A percentile compares a stretch with the other conserved stretches of the same genome.
phyloP scores from a whole-genome alignment of 495 filamentous ascomycete genomes.

The Penicillium robsamsonii region DNA sequence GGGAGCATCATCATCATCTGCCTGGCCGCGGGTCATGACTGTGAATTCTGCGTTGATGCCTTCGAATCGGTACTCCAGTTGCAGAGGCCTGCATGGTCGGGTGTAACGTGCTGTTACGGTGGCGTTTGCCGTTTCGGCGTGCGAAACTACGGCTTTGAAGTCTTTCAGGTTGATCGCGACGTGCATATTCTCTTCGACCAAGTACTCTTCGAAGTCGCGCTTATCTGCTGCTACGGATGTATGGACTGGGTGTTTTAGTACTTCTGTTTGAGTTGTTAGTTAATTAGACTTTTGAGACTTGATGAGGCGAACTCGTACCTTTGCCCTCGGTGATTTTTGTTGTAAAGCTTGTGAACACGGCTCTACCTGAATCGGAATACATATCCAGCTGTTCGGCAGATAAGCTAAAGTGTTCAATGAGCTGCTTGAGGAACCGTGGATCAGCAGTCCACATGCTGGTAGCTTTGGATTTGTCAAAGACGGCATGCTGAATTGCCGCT shows the following conservation, averaged over 20 bases:
- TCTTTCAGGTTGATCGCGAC: conserved; percentile 91
- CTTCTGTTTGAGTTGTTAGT: conserved; percentile 50
- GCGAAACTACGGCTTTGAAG: conserved; percentile 83
- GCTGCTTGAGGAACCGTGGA: conserved; percentile 71
- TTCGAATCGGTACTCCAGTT: conserved; percentile 70
- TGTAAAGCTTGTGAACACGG: conserved; percentile 89
- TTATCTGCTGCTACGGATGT: conserved; percentile 86
- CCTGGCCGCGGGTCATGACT: conserved; percentile 90
- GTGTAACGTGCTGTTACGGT: conserved; percentile 77
- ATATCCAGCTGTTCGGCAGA: conserved; percentile 92
- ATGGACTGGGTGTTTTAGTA: conserved; percentile 89
- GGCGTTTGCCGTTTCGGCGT: conserved; percentile 74
- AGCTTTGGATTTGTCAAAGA: conserved; percentile 71
- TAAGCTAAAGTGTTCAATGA: conserved; percentile 86
- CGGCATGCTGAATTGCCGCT: conserved; percentile 75
- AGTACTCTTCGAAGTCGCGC: conserved; percentile 80
- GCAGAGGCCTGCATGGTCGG: conserved; percentile 75
- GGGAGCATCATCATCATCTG: conserved; percentile 43
- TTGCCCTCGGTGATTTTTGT: conserved; percentile 84
- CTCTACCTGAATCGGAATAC: conserved; percentile 65
- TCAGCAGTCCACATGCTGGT: conserved; percentile 77
- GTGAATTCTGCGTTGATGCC: conserved; percentile 85
- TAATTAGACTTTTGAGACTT: neutral
- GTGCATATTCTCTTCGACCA: conserved; percentile 75
- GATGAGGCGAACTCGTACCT: conserved; percentile 45